A percentile compares a stretch with the other conserved stretches of the same genome.
Evolutionary conservation across 2,329 filamentous ascomycete genomes (phyloP).

Genomic region (Clarireedia hainanense): DNA sequence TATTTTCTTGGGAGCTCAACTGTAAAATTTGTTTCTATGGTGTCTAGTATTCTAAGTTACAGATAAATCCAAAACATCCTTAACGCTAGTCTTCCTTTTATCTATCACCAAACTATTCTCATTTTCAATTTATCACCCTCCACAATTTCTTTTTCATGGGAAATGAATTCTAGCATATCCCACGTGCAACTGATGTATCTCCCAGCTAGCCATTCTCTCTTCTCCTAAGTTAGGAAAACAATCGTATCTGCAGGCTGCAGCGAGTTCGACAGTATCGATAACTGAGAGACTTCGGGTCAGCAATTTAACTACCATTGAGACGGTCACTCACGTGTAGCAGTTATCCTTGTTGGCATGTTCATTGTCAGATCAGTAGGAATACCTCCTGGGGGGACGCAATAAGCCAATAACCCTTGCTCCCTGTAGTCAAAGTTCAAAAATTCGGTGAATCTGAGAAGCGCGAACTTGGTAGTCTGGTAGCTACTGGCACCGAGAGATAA

Average conservation of each 20-base stretch:
- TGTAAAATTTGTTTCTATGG: too few relatives aligned
- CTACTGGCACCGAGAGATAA: neutral
- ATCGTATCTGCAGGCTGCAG: slow-evolving; percentile 39
- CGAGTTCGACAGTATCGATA: slow-evolving; percentile 32
- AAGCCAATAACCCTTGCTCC: neutral
- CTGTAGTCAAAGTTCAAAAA: neutral
- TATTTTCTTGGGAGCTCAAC: too few relatives aligned
- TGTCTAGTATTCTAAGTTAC: too few relatives aligned
- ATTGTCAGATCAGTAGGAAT: neutral
- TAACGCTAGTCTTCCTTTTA: neutral
- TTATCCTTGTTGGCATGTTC: neutral
- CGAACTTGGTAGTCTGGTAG: neutral
- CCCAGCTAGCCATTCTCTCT: slow-evolving; percentile 39
- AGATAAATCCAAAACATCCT: too few relatives aligned
- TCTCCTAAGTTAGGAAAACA: slow-evolving; percentile 34
- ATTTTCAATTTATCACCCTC: slow-evolving; percentile 28
- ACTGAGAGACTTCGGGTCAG: neutral
- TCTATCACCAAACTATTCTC: slow-evolving; percentile 17
- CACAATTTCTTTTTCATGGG: slow-evolving; percentile 36
- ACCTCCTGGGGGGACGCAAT: neutral
- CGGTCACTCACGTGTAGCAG: too few relatives aligned
- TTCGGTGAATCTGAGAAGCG: neutral
- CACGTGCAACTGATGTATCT: slow-evolving; percentile 37
- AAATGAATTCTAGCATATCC: slow-evolving; percentile 39
- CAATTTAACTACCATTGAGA: too few relatives aligned